Percentiles rank a stretch among this genome's conserved stretches.
phyloP scores from a whole-genome alignment of 805 yeast species.

The Naumovozyma castellii region DNA sequence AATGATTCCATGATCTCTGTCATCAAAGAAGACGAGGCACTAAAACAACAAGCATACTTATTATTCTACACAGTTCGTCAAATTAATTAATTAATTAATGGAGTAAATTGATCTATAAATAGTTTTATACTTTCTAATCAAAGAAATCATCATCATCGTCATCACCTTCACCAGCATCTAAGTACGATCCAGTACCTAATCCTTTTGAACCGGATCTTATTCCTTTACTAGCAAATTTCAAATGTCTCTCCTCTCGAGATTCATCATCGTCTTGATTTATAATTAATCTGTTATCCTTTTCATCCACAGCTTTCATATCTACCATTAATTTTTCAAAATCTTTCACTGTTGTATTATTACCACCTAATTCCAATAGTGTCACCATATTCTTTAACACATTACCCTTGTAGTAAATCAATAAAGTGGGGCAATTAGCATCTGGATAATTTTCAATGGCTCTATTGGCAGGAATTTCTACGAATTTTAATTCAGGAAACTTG shows the following conservation, averaged over 20 bases:
- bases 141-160: constrained; percentile 41
- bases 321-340: constrained; percentile 74
- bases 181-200: constrained; percentile 21
- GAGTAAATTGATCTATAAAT: neutral
- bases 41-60: constrained; percentile 68
- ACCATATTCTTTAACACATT: constrained; percentile 73
- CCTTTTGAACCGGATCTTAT: constrained; percentile 31
- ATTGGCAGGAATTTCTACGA: constrained; percentile 83
- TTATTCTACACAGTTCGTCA: constrained; percentile 49
- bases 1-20: constrained; percentile 79
- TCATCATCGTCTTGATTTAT: constrained; percentile 54
- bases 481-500: constrained; percentile 72
- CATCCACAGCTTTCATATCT: constrained; percentile 53
- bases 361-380: constrained; percentile 76
- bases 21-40: constrained; percentile 55
- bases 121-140: too few relatives aligned
- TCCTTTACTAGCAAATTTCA: constrained; percentile 44
- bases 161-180: constrained; percentile 29
- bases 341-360: constrained; percentile 55
- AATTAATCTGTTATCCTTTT: constrained; percentile 55
- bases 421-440: constrained; percentile 81
- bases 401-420: constrained; percentile 69
- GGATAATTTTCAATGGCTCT: constrained; percentile 93
- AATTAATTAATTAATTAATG: constrained; percentile 10
- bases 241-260: constrained; percentile 42